Conservation (phyloP, 768 basidiomycete genomes). For the Strobilomyces confusus region DNA sequence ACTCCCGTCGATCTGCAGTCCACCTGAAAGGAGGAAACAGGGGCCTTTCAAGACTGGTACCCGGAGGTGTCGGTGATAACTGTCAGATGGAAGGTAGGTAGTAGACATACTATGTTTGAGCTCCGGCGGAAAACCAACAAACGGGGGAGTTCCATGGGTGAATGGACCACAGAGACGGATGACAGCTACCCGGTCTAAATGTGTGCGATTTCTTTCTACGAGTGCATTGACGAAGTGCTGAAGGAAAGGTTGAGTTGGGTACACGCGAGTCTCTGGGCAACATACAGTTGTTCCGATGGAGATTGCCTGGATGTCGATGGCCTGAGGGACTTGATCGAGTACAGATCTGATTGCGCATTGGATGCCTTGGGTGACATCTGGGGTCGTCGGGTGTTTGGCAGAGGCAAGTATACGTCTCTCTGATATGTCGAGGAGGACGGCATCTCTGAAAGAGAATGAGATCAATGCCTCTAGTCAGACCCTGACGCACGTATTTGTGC, state of each 20-base stretch:
- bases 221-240: conserved; percentile 59
- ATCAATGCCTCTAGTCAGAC: neutral
- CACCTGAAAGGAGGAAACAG: conserved; percentile 35
- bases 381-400: conserved; percentile 51
- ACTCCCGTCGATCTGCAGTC: conserved; percentile 44
- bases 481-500: conserved; percentile 30
- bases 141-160: conserved; percentile 55
- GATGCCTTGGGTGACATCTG: conserved; percentile 57
- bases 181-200: conserved; percentile 59
- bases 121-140: conserved; percentile 46
- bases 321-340: conserved; percentile 35
- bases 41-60: conserved; percentile 27
- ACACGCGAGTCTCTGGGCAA: neutral
- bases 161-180: conserved; percentile 60
- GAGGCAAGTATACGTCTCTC: conserved; percentile 23
- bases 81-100: neutral
- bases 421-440: conserved; percentile 23
- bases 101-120: conserved; percentile 26
- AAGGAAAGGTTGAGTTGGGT: neutral
- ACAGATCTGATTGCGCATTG: conserved; percentile 46
- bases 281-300: conserved; percentile 60
- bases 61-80: neutral
- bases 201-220: conserved; percentile 48
- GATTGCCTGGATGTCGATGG: conserved; percentile 43
- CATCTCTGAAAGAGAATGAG: conserved; percentile 25